Percentiles rank a stretch among this genome's conserved stretches.
phyloP scores from a whole-genome alignment of 2,329 filamentous ascomycete species.

The Pestalotiopsis sp. region DNA sequence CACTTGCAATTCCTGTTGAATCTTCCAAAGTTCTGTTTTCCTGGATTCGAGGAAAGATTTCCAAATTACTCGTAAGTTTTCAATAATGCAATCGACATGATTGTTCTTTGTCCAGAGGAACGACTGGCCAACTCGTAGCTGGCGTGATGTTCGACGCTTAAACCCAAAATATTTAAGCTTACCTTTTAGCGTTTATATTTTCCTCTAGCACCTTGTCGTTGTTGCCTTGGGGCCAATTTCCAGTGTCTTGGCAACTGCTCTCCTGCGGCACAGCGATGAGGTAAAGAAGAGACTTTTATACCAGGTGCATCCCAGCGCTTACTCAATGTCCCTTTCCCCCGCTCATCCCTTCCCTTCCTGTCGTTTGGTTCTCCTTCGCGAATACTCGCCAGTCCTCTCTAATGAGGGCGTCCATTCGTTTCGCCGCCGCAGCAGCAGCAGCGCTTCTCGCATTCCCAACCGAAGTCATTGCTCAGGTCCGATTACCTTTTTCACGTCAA shows the following conservation, averaged over 20 bases:
- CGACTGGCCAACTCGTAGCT: background rate
- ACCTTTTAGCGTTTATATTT: background rate
- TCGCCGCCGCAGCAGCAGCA: background rate
- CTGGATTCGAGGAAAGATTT: no score
- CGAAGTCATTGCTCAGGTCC: conserved; percentile 10
- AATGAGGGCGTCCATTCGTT: conserved; percentile 17
- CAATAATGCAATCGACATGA: no score
- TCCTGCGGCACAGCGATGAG: background rate
- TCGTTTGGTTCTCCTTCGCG: background rate
- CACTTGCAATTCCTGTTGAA: no score
- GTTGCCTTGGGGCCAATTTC: background rate
- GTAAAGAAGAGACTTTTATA: background rate
- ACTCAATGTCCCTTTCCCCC: background rate
- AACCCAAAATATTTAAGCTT: background rate
- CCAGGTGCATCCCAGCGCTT: background rate
- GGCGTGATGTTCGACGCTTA: background rate
- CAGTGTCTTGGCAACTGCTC: background rate
- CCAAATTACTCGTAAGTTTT: no score
- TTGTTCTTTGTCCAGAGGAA: background rate
- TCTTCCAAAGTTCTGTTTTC: no score
- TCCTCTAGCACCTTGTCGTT: background rate
- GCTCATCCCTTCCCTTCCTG: background rate
- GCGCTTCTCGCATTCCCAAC: background rate
- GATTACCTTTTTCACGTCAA: conserved; percentile 14
- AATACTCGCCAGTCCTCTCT: background rate